Percentiles rank a stretch among this genome's conserved stretches.
Evolutionary conservation across 306 rosid species (phyloP).

Genomic region (Quillaja saponaria): DNA sequence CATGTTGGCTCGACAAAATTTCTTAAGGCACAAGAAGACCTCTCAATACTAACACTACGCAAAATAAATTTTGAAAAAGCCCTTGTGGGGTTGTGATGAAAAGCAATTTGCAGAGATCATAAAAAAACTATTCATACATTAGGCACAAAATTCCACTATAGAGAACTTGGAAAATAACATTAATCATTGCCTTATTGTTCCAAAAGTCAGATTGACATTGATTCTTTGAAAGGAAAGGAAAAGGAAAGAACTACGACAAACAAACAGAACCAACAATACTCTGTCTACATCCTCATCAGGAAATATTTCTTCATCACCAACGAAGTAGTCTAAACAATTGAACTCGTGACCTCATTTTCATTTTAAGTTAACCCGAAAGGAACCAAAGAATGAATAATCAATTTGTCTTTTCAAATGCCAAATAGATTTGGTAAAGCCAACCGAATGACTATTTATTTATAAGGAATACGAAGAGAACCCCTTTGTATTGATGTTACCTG

Average conservation of each 20-base stretch:
- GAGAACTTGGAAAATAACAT: too few species aligned
- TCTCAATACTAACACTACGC: too few species aligned
- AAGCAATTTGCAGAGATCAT: too few species aligned
- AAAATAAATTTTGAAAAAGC: too few species aligned
- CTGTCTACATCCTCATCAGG: slow-evolving; percentile 4
- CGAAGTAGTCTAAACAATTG: neutral
- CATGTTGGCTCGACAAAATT: too few species aligned
- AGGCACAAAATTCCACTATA: too few species aligned
- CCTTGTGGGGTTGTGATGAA: too few species aligned
- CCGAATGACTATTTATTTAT: slow-evolving; percentile 1
- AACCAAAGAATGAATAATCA: neutral
- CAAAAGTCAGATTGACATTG: neutral
- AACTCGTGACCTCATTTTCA: neutral
- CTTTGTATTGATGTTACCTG: slow-evolving; percentile 7
- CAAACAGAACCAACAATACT: neutral
- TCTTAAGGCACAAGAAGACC: too few species aligned
- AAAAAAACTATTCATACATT: too few species aligned
- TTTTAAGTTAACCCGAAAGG: too few species aligned
- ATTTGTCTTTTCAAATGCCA: slow-evolving; percentile 5
- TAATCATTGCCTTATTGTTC: too few species aligned
- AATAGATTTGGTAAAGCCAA: slow-evolving; percentile 21
- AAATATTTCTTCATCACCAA: neutral
- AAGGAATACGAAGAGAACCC: slow-evolving; percentile 6
- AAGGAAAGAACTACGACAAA: slow-evolving; percentile 7
- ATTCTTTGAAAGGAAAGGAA: slow-evolving; percentile 4